phyloP scores from a whole-genome alignment of 306 rosid genomes.

The Ochetophila trinervis region DNA sequence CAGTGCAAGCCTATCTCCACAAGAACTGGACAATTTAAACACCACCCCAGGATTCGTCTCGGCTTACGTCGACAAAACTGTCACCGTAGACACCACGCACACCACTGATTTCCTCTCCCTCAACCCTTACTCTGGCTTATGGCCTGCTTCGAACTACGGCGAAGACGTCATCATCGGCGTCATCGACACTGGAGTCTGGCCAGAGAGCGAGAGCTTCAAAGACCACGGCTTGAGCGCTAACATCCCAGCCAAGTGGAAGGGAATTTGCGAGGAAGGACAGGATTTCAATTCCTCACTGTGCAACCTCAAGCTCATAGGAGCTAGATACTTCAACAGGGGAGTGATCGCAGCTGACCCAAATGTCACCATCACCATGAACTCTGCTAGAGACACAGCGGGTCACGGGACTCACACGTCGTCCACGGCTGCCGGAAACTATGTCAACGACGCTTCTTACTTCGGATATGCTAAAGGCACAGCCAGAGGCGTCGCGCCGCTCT shows the following conservation, averaged over 20 bases:
- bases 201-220: constrained; percentile 29
- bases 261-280: constrained; percentile 20
- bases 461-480: constrained; percentile 6
- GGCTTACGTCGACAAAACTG: constrained; percentile 16
- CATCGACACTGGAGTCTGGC: constrained; percentile 29
- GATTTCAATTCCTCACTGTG: constrained; percentile 28
- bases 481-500: background rate
- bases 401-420: constrained; percentile 1
- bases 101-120: constrained; percentile 28
- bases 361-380: background rate
- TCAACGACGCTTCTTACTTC: background rate
- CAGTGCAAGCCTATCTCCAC: constrained; percentile 16
- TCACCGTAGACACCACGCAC: constrained; percentile 31
- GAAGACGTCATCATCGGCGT: constrained; percentile 28
- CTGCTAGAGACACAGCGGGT: background rate
- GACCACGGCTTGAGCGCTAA: constrained; percentile 14
- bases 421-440: background rate
- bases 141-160: constrained; percentile 24
- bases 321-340: constrained; percentile 15
- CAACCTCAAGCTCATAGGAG: constrained; percentile 22
- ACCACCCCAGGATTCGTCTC: constrained; percentile 18
- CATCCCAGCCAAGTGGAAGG: constrained; percentile 31
- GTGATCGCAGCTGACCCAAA: background rate
- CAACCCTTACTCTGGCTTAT: constrained; percentile 13
- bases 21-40: constrained; percentile 13